Evolutionary conservation across 2,329 filamentous ascomycete genomes (phyloP).

Genomic region (Apiospora pterosperma): DNA sequence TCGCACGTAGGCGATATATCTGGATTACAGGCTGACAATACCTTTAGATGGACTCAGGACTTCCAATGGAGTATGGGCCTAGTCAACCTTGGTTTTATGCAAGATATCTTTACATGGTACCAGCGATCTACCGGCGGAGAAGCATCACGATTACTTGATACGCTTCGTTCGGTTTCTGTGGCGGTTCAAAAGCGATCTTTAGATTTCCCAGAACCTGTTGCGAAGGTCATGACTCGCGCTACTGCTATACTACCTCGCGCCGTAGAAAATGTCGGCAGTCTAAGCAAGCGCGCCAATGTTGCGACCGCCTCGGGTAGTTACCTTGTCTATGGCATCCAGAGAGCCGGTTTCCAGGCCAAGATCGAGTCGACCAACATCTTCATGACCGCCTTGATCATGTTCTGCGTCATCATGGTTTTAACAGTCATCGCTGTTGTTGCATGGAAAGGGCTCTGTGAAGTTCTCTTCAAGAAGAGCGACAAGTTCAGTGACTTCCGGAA

Average conservation of each 20-base stretch:
- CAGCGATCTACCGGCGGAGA: slow-evolving; percentile 88
- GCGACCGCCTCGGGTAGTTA: slow-evolving; percentile 53
- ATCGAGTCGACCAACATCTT: slow-evolving; percentile 94
- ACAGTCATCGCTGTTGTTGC: slow-evolving; percentile 68
- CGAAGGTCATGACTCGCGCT: slow-evolving; percentile 52
- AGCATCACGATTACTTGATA: slow-evolving; percentile 74
- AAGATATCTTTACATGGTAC: slow-evolving; percentile 91
- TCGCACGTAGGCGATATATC: no score
- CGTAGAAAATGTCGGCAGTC: slow-evolving; percentile 27
- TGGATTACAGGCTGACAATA: background rate
- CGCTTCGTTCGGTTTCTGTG: slow-evolving; percentile 73
- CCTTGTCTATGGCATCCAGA: slow-evolving; percentile 76
- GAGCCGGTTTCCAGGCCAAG: slow-evolving; percentile 78
- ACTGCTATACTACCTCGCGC: slow-evolving; percentile 46
- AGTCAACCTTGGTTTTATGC: slow-evolving; percentile 74
- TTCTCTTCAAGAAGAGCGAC: slow-evolving; percentile 70
- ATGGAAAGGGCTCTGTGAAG: slow-evolving; percentile 80
- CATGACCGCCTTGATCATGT: slow-evolving; percentile 86
- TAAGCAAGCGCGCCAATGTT: slow-evolving; percentile 54
- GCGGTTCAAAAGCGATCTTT: slow-evolving; percentile 67
- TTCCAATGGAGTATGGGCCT: slow-evolving; percentile 99
- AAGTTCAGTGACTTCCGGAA: slow-evolving; percentile 93
- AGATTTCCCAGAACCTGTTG: slow-evolving; percentile 27
- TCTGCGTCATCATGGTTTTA: slow-evolving; percentile 76
- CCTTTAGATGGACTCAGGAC: slow-evolving; percentile 79